Evolutionary conservation across 2,329 filamentous ascomycete species (phyloP), one percentile per base, ranked within the genome.

Genomic region (Sporothrix phasma): DNA sequence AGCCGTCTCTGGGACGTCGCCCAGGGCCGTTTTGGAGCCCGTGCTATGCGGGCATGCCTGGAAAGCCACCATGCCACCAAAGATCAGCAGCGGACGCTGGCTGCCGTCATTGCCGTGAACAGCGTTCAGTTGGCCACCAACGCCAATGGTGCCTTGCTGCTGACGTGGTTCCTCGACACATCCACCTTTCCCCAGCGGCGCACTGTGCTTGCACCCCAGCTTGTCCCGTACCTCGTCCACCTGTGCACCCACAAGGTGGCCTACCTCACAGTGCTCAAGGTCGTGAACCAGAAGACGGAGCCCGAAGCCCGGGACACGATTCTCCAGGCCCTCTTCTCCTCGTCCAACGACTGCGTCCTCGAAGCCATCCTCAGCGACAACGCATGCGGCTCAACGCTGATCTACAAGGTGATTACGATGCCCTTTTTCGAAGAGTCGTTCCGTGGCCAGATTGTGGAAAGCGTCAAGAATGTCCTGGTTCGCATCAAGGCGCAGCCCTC

Each of bases 181-280:
- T 99, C 94, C 81, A 97, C 89, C 15, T 96, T 97, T 79, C 92
- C 93, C 41, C 86, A 88, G 69, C 88, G 94, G 68, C 89, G 94
- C 65, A 95, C 90, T 26, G 92, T 97, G 31, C 81, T 99, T 63
- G 92, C 94, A 51, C 94, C 94, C 22, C 87, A 92, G 69, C 85
- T 99, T 26, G 91, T 97, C 17, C 92, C 94, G 46, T 92, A 96
- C 73, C 81, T 99, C 37, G 92, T 97, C 26, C 91, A 97, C 73
- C 83, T 99, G 6, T 97, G 94, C 81, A 97, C 94, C 0, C 94
- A 99, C 81, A 97, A 97, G 80, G 93, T 99, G 64, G 94, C 94
- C 0, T 97, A 97, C 72, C 81, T 97, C 66, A 99, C 94, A 0
- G 93, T 99, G 1, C 81, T 99, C 65, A 99, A 99, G 79, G 92